Base-by-base conservation (phyloP, 2,329 filamentous ascomycete species). In the Exophiala lecanii-corni region DNA sequence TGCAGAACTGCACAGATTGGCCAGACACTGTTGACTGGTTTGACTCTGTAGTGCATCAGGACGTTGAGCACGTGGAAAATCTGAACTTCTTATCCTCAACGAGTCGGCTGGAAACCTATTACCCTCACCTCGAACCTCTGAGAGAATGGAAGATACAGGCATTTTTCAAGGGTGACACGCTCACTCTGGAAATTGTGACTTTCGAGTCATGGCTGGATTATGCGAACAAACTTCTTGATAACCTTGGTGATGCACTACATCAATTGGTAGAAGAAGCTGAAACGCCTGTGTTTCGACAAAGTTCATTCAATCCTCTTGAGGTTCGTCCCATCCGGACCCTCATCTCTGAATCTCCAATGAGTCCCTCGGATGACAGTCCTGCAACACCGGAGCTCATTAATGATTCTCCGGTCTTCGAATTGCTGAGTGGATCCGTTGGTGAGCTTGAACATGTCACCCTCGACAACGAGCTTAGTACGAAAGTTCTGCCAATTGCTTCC, bases 61-160 rank as follows among this genome's bases (percentile, higher is more conserved):
- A 77, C 51, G 75, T 76, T 33, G 73, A 75, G 41, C 77, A 81
- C 55, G 76, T 81, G n/a, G 78, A 82, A 55, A 67, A 63, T 18
- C 67, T 65, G 61, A 55, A 59, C 17, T 64, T 65, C 36, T 59
- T 57, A 0, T 59, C 55, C 2, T 50, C 52, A 2, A 51, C 41
- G 35, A 70, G 63, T 55, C 63, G 65, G 30, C 71, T 79, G 51
- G 78, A 81, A 60, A 81, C 78, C 9, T 56, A 75, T 12, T 81
- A 79, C 54, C 75, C 78, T 2, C 73, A 78, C 53, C 67, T 73
- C 21, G 76, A 79, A 50, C 75, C 74, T 26, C 59, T 78, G 31
- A 61, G 68, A 13, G 73, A 73, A 57, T 79, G 78, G 67, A 79
- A 81, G 66, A 69, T 81, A 28, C 76, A 83, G 67, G 78, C 70